These are phyloP conservation scores for Xanthoconium stramineum DNA, from an alignment of 768 basidiomycete genomes.

Conservation along the genomic window DNA sequence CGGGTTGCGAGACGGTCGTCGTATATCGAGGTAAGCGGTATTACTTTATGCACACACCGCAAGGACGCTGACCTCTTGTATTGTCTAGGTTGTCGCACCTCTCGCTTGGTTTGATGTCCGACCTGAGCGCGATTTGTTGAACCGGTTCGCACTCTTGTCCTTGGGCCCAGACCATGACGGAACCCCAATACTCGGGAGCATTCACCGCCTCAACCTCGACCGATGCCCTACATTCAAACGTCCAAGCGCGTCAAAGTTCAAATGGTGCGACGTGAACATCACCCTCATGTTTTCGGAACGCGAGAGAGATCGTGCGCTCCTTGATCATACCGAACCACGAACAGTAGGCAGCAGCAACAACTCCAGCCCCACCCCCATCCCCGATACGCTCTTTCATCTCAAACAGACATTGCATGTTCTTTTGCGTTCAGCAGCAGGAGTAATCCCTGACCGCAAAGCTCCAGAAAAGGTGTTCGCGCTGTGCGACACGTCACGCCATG, in stretches of 20 bases:
- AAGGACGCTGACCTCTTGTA: not conserved
- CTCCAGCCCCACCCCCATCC: not conserved
- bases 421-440: conserved; percentile 16
- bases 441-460: conserved; percentile 1
- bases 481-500: conserved; percentile 6
- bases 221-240: conserved; percentile 32
- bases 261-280: conserved; percentile 32
- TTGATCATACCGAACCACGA: no score
- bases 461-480: conserved; percentile 16
- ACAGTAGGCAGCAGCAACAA: no score
- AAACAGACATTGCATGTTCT: conserved; percentile 32
- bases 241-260: not conserved
- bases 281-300: conserved; percentile 24
- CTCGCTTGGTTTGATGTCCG: conserved; percentile 13
- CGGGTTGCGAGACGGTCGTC: conserved; percentile 51
- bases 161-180: not conserved
- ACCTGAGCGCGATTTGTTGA: conserved; percentile 19
- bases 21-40: conserved; percentile 38
- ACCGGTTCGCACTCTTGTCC: conserved; percentile 27
- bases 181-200: conserved; percentile 29
- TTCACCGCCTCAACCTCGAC: conserved; percentile 39
- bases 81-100: conserved; percentile 21
- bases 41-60: not conserved
- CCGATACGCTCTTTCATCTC: conserved; percentile 24
- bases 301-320: not conserved